Base-by-base conservation (phyloP, 2,329 filamentous ascomycete species). In the Aureobasidium leucospermi region DNA sequence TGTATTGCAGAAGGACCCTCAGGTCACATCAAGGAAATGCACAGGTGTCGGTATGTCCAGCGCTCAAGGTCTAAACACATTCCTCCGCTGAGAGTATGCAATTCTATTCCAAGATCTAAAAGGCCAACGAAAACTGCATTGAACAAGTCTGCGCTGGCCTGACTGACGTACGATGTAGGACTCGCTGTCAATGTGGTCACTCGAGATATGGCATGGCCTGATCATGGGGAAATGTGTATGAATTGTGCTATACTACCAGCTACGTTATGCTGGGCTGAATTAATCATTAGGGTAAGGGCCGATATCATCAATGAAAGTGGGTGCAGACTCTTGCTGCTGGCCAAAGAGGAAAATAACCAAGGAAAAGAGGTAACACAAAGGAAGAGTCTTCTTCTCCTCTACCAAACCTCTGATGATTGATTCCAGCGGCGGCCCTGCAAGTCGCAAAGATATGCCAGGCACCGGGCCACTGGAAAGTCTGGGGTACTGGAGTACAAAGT, bases 381-480 rank as follows among this genome's bases (percentile, higher is more conserved):
- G 31, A 23, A 42, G 23, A 28, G 29, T n/a, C 38, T 6, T 41
- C 10, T 41, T 5, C 34, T 36, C 7, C 15, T 15, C 38, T 13
- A 6, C 10, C 38, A 23, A 23, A 23, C 23, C 23, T 23, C 23
- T 23, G 23, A 23, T 23, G 3, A 3, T 23, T 23, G 23, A 23
- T 23, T 8, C 28, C 28, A 13, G n/a, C 38, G 49, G 15, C 28
- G 34, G 13, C 28, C 23, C 9, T 53, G 28, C 34, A 41, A 38
- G 5, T 52, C 13, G 34, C 29, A 34, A 34, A 19, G 41, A 16
- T 10, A 19, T 34, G 28, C 29, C 23, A 8, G 23, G 38, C 49
- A 36, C 39, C 39, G 52, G 52, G 19, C 39, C 39, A 56, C 52
- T 56, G 53, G 53, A 41, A 39, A 47, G 10, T 56, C 31, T 46